Evolutionary conservation across 2,329 filamentous ascomycete genomes (phyloP).

Genomic region (Periconia macrospinosa): DNA sequence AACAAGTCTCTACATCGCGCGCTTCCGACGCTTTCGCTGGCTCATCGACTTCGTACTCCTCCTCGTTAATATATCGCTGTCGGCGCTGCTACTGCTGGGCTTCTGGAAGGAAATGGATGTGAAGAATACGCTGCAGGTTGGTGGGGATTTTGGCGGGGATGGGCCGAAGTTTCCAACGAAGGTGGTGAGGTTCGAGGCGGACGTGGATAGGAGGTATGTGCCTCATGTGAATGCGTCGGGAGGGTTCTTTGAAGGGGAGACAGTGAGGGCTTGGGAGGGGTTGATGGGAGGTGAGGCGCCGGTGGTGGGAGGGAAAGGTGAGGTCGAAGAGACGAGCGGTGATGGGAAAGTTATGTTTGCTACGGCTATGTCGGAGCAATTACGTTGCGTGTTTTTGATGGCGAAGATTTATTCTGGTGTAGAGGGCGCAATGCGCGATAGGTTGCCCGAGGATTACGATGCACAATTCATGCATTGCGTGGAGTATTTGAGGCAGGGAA

Average conservation of each 20-base stretch:
- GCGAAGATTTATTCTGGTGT: slow-evolving; percentile 11
- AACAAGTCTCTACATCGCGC: not conserved
- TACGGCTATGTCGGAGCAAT: slow-evolving; percentile 12
- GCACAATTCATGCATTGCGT: slow-evolving; percentile 15
- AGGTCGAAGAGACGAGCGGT: slow-evolving; percentile 2
- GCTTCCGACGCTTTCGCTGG: slow-evolving; percentile 5
- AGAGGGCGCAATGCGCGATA: not conserved
- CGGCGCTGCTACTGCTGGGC: slow-evolving; percentile 1
- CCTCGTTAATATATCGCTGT: slow-evolving; percentile 6
- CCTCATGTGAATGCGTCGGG: slow-evolving; percentile 4
- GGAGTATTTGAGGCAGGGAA: slow-evolving; percentile 15
- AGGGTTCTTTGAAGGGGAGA: slow-evolving; percentile 8
- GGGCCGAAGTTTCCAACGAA: slow-evolving; percentile 8
- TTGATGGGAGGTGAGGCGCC: slow-evolving; percentile 6
- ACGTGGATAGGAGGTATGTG: slow-evolving; percentile 4
- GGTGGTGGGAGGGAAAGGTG: not conserved
- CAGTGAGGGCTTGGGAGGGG: slow-evolving; percentile 8
- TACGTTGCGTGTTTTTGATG: slow-evolving; percentile 13
- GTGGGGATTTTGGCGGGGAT: slow-evolving; percentile 1
- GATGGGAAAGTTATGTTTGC: slow-evolving; percentile 5
- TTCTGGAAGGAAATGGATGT: slow-evolving; percentile 2
- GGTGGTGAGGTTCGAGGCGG: slow-evolving; percentile 11
- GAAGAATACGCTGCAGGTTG: slow-evolving; percentile 1
- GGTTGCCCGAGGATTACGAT: slow-evolving; percentile 9
- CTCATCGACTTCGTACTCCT: slow-evolving; percentile 5